phyloP scores from a whole-genome alignment of 1,284 basidiomycete genomes.

The Coniferiporia sulphurascens region DNA sequence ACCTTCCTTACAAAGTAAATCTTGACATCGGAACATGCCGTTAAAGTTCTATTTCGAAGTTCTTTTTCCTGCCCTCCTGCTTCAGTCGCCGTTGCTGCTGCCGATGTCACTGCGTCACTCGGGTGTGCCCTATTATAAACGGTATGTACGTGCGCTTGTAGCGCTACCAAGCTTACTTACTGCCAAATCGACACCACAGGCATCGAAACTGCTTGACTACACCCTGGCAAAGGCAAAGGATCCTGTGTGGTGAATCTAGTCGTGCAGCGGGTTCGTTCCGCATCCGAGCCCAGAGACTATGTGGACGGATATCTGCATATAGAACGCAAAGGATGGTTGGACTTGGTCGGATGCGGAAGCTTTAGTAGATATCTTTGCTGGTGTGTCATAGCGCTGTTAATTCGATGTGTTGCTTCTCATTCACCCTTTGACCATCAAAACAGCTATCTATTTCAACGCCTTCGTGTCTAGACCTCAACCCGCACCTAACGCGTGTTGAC shows the following conservation, averaged over 20 bases:
- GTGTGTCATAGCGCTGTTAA: constrained; percentile 36
- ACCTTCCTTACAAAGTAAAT: too few relatives aligned
- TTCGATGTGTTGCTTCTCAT: constrained; percentile 4
- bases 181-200: constrained; percentile 36
- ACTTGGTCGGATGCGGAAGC: constrained; percentile 67
- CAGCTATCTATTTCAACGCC: constrained; percentile 69
- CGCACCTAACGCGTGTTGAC: constrained; percentile 64
- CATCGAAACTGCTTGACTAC: constrained; percentile 72
- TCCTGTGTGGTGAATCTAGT: constrained; percentile 50
- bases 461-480: constrained; percentile 71
- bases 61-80: too few relatives aligned
- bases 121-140: constrained; percentile 71
- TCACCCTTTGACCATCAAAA: constrained; percentile 10
- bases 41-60: too few relatives aligned
- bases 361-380: constrained; percentile 58
- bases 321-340: constrained; percentile 51
- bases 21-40: too few relatives aligned
- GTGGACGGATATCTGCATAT: constrained; percentile 68
- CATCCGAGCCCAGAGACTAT: constrained; percentile 69
- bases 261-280: constrained; percentile 61
- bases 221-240: constrained; percentile 53
- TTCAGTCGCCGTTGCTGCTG: too few relatives aligned
- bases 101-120: too few relatives aligned
- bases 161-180: background rate
- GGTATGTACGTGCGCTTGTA: constrained; percentile 37